These are phyloP conservation scores for Pichia pseudocactophila DNA, from an alignment of 805 yeast species.

Conservation along the genomic window DNA sequence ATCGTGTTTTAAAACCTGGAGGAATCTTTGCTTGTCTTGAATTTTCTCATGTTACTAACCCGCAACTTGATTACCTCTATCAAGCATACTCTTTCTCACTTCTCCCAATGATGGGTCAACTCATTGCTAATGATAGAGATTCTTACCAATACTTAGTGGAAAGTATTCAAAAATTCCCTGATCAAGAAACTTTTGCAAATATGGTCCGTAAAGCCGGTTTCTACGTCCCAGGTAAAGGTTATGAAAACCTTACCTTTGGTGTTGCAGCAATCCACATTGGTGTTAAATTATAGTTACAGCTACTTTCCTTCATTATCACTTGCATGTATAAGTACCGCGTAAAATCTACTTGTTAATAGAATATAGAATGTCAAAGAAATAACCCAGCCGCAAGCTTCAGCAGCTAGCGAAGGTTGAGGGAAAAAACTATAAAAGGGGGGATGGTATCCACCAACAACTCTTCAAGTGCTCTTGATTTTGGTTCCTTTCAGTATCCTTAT, in stretches of 20 bases:
- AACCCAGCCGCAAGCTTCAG: too few relatives aligned
- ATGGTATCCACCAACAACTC: background rate
- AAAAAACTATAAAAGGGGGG: conserved; percentile 12
- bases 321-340: too few relatives aligned
- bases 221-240: conserved; percentile 81
- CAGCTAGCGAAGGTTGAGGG: too few relatives aligned
- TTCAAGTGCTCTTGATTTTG: background rate
- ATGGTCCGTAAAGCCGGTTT: conserved; percentile 97
- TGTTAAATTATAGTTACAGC: conserved; percentile 53
- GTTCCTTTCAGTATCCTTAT: conserved; percentile 66
- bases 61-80: conserved; percentile 64
- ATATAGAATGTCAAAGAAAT: too few relatives aligned
- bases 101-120: conserved; percentile 91
- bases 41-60: conserved; percentile 84
- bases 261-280: conserved; percentile 95
- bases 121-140: conserved; percentile 90
- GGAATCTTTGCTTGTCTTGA: conserved; percentile 96
- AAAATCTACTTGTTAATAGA: too few relatives aligned
- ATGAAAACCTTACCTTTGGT: conserved; percentile 90
- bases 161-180: conserved; percentile 84
- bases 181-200: conserved; percentile 78
- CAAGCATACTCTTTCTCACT: conserved; percentile 82
- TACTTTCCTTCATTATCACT: background rate
- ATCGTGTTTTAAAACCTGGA: conserved; percentile 92
- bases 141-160: conserved; percentile 95